Evolutionary conservation across 2,329 filamentous ascomycete species (phyloP), one percentile per base, ranked within the genome.

Genomic region (Fusarium verrucosum): DNA sequence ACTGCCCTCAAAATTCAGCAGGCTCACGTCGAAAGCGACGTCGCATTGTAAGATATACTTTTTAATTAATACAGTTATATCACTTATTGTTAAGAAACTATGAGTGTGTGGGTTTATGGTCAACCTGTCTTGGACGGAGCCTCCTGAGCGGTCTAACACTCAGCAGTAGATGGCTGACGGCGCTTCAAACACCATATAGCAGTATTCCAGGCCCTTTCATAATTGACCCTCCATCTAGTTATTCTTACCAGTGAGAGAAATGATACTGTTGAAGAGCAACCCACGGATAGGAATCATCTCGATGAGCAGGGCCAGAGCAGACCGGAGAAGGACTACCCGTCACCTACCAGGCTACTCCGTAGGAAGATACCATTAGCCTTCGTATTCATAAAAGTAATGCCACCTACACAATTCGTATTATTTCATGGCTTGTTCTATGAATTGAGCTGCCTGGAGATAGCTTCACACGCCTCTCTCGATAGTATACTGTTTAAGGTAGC

Each of bases 401-500:
- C 22, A 20, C 17, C 4, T 25, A 20, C 19, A 19, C 5, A 10
- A n/a, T 26, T 16, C 16, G 5, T 51, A 8, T 23, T 23, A 10
- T 14, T 20, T 23, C 17, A 33, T 10, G 28, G 40, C 23, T 51
- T 33, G 14, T 35, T 35, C 40, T 28, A 35, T 36, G 22, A 35
- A 22, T 17, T 46, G 22, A 35, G 11, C 17, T 46, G 40, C 28
- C n/a, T 35, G 22, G 10, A 22, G 32, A 46, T 33, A 51, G 20
- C 20, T 8, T 32, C 20, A 50, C 38, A n/a, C 28, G 28, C 32
- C 16, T 25, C 37, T 23, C 30, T 16, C 9, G 17, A 26, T n/a
- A n/a, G 5, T n/a, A 47, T 47, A 47, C 44, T 40, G 22, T 16
- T 40, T 28, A n/a, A 20, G 44, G 44, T 20, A 40, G 44, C 44